These are phyloP conservation scores for Phymatotrichopsis omnivora DNA, from an alignment of 2,329 filamentous ascomycete genomes.

Conservation along the genomic window DNA sequence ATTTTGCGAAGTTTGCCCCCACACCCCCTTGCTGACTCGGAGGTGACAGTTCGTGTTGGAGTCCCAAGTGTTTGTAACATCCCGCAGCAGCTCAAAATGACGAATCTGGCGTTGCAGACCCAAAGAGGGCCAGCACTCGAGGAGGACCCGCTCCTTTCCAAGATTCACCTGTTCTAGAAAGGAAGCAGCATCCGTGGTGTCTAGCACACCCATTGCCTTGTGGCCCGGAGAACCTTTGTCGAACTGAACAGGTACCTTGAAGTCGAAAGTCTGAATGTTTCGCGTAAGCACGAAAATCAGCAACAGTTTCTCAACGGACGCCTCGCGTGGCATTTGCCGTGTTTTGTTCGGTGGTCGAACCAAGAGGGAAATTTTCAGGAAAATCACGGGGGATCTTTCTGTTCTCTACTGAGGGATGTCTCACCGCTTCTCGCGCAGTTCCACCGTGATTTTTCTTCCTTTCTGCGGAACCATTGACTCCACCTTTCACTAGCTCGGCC, in stretches of 20 bases:
- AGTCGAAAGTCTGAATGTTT: too few species aligned
- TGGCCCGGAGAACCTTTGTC: conserved; percentile 12
- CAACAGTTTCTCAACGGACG: too few species aligned
- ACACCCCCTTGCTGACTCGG: conserved; percentile 22
- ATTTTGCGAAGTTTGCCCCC: conserved; percentile 42
- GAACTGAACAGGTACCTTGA: conserved; percentile 21
- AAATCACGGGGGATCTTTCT: too few species aligned
- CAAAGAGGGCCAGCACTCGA: conserved; percentile 65
- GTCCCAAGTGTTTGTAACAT: conserved; percentile 91
- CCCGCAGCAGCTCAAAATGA: conserved; percentile 73
- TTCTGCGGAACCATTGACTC: too few species aligned
- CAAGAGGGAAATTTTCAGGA: too few species aligned
- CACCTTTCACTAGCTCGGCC: too few species aligned
- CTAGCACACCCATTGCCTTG: conserved; percentile 12
- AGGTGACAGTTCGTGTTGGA: conserved; percentile 57
- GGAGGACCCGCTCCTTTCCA: conserved; percentile 42
- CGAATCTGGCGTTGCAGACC: conserved; percentile 74
- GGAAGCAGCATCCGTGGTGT: conserved; percentile 19
- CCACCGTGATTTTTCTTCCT: too few species aligned
- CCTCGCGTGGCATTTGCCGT: too few species aligned
- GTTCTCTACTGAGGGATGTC: too few species aligned
- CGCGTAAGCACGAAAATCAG: too few species aligned
- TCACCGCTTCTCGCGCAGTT: too few species aligned
- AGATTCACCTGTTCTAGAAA: conserved; percentile 21
- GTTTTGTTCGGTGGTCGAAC: too few species aligned